A percentile compares a stretch with the other conserved stretches of the same genome.
Conservation (phyloP, 1,284 basidiomycete genomes). For the Puccinia polysora region DNA sequence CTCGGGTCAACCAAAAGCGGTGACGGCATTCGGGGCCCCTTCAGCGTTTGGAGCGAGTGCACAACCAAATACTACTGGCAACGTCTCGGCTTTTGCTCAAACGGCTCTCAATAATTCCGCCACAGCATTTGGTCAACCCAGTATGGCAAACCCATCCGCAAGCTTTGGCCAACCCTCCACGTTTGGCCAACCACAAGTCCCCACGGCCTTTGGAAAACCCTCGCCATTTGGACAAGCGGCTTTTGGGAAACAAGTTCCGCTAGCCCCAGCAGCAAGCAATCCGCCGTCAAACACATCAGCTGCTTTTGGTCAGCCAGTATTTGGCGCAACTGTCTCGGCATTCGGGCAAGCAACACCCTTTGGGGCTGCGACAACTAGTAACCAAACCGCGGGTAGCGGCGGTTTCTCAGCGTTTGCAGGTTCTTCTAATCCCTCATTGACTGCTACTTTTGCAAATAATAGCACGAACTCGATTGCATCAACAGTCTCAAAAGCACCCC, state of each 20-base stretch:
- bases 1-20: neutral
- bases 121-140: constrained; percentile 28
- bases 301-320: constrained; percentile 13
- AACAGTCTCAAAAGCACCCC: neutral
- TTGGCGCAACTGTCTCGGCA: constrained; percentile 5
- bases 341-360: neutral
- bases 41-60: constrained; percentile 13
- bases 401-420: constrained; percentile 13
- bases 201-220: constrained; percentile 33
- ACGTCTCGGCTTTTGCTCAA: neutral
- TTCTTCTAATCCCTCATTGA: neutral
- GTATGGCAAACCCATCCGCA: neutral
- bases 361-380: neutral
- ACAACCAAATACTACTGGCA: neutral
- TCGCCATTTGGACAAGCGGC: constrained; percentile 37
- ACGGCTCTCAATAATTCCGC: neutral
- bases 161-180: constrained; percentile 11
- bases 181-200: constrained; percentile 28
- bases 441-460: neutral
- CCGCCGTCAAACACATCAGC: neutral
- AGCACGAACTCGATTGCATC: neutral
- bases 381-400: neutral
- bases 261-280: neutral
- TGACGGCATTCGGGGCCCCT: neutral
- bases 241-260: constrained; percentile 11